Conservation (phyloP, 1,139 yeast genomes). For the Saccharomyces hybrid region DNA sequence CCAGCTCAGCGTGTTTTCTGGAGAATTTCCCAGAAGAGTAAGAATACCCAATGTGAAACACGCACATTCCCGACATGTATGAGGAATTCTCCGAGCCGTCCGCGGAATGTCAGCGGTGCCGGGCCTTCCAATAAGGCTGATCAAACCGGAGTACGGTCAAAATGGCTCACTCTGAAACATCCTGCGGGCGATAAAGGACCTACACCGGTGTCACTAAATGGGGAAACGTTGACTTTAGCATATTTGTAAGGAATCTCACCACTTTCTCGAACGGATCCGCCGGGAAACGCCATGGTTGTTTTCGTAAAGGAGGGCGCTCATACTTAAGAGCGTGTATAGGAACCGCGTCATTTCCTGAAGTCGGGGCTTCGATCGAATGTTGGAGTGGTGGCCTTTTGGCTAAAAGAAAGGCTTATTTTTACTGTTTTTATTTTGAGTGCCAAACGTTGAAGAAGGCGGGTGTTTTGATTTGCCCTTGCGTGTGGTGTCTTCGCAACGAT, state of each 20-base stretch:
- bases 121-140: background rate
- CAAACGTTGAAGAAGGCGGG: too few species aligned
- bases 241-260: background rate
- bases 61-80: background rate
- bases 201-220: background rate
- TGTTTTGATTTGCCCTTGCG: too few species aligned
- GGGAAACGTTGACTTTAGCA: background rate
- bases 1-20: background rate
- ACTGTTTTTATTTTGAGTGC: too few species aligned
- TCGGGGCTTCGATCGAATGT: background rate
- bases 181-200: background rate
- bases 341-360: background rate
- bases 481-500: too few species aligned
- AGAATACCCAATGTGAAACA: background rate
- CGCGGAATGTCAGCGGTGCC: background rate
- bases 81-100: background rate
- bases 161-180: conserved; percentile 1
- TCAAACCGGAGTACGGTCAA: background rate
- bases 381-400: background rate
- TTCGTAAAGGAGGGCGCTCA: background rate
- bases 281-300: background rate
- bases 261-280: background rate
- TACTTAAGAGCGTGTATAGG: background rate
- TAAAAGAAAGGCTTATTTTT: background rate
- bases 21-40: background rate